Percentiles rank a stretch among this genome's conserved stretches.
Conservation (phyloP, 1,284 basidiomycete genomes). For the Erythrobasidium hasegawianum region DNA sequence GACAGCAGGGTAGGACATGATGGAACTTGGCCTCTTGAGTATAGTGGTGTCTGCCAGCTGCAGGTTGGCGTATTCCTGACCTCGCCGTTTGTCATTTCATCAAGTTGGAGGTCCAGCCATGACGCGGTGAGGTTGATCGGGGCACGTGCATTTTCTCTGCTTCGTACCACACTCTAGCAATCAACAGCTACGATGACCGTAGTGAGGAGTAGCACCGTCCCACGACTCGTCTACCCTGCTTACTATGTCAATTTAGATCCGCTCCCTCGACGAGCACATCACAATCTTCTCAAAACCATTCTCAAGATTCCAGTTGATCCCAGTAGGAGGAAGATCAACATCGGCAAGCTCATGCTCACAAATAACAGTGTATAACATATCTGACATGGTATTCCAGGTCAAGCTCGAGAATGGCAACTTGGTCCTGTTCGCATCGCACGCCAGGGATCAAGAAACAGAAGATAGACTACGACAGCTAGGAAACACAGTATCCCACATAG, state of each 20-base stretch:
- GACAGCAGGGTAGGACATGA: no score
- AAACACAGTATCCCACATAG: slow-evolving; percentile 68
- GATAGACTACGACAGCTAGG: slow-evolving; percentile 68
- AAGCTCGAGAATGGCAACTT: slow-evolving; percentile 66
- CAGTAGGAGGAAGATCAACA: slow-evolving; percentile 48
- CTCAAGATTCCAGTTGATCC: slow-evolving; percentile 46
- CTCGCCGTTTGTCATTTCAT: no score
- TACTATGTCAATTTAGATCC: slow-evolving; percentile 35
- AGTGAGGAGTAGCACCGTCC: not conserved
- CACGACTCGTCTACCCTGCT: no score
- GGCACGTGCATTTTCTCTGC: no score
- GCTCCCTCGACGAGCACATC: slow-evolving; percentile 37
- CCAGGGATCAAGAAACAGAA: slow-evolving; percentile 68
- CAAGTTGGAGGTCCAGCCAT: no score
- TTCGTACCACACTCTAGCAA: no score
- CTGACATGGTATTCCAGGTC: slow-evolving; percentile 7
- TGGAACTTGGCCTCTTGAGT: no score
- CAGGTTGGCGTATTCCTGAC: no score
- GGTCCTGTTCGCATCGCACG: slow-evolving; percentile 82
- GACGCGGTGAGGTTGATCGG: no score
- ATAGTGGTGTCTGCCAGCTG: no score
- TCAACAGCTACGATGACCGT: not conserved
- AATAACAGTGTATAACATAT: not conserved
- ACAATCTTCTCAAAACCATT: slow-evolving; percentile 49
- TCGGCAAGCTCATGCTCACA: slow-evolving; percentile 1